Evolutionary conservation across 1,139 yeast genomes (phyloP), one percentile per base, ranked within the genome.

Genomic region (Saccharomyces pastorianus): DNA sequence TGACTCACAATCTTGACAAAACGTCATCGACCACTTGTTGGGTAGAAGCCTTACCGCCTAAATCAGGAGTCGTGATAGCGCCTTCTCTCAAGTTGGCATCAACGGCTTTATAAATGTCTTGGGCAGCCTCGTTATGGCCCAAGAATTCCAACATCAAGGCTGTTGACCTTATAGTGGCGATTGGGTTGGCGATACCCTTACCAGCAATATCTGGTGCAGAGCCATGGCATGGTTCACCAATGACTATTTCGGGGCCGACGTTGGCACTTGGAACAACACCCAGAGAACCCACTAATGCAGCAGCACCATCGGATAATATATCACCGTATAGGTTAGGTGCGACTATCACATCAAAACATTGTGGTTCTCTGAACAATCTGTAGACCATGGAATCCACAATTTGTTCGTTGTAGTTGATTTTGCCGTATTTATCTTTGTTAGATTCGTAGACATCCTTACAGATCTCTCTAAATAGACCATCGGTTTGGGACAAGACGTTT

Each of bases 171-270:
- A 93, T 91, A 51, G 98, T 93, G 54, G 99, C 99, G 69, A 93
- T 84, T 62, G 99, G 99, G 80, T 93, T 93, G 57, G 98, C 46
- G 13, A 51, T 51, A 51, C 53, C 53, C 38, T 32, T 51, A 31
- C 53, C 53, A 20, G 53, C 53, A 17, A 51, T 51, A 26, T 51
- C 53, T 11, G 53, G 53, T 7, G 53, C 53, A 57, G 96, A 88
- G 58, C 99, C 99, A 74, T 93, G 99, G 72, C 98, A 91, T 68
- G 99, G 99, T 75, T 93, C 99, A 71, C 99, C 99, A 71, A 93
- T 90, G 60, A 95, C 97, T 68, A 93, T 93, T 71, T 79, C 76
- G 69, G 90, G 96, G 67, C 99, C 99, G 56, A 93, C 99, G 68
- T 93, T 93, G 61, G 98, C 98, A 56, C 96, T 86, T 65, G 99